These are phyloP conservation scores for Cladophialophora exuberans DNA, from an alignment of 2,329 filamentous ascomycete genomes.

Conservation along the genomic window DNA sequence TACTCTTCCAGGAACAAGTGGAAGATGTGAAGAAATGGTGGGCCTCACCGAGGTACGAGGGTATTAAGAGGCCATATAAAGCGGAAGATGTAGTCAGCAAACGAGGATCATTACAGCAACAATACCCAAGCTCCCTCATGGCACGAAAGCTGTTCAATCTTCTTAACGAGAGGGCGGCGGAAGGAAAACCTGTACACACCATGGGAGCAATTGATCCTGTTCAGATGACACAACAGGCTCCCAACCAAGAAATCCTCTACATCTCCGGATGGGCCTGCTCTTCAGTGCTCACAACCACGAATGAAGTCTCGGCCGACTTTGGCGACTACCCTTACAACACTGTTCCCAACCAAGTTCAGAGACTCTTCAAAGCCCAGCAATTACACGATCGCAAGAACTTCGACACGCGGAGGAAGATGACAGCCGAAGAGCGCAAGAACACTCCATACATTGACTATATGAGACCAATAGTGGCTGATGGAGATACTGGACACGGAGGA, in stretches of 20 bases:
- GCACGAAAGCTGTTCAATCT: conserved; percentile 92
- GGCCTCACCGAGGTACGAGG: conserved; percentile 79
- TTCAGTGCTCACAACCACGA: conserved; percentile 86
- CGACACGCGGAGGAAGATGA: conserved; percentile 80
- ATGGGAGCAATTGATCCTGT: conserved; percentile 99
- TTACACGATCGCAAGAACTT: conserved; percentile 97
- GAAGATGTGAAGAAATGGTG: conserved; percentile 90
- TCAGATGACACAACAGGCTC: conserved; percentile 98
- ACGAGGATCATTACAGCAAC: conserved; percentile 81
- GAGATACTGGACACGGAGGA: conserved; percentile 92
- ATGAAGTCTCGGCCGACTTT: conserved; percentile 97
- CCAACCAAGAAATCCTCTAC: conserved; percentile 94
- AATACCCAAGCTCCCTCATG: conserved; percentile 92
- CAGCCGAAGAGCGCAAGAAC: conserved; percentile 68
- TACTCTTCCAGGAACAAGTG: conserved; percentile 80
- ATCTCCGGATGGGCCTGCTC: conserved; percentile 98
- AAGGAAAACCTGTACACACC: conserved; percentile 89
- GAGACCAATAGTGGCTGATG: conserved; percentile 92
- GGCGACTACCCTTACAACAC: conserved; percentile 99
- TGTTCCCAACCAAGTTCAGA: conserved; percentile 95
- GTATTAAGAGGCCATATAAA: conserved; percentile 89
- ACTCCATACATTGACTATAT: conserved; percentile 91
- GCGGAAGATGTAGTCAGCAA: conserved; percentile 92
- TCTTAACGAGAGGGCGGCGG: conserved; percentile 73
- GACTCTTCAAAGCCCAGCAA: conserved; percentile 93